Evolutionary conservation across 2,329 filamentous ascomycete genomes (phyloP).

Genomic region (Aureobasidium lini): DNA sequence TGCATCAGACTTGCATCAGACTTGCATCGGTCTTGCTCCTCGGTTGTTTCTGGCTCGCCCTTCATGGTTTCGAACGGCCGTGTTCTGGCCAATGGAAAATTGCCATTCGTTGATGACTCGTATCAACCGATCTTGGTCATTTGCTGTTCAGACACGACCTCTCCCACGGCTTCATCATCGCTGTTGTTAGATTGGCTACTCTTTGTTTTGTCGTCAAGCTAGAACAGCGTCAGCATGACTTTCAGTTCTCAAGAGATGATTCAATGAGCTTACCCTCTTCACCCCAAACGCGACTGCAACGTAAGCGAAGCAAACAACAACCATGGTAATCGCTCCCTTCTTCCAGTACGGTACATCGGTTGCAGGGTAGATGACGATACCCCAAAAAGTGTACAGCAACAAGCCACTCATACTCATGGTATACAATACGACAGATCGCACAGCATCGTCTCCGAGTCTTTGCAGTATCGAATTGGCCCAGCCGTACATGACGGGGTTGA

Average conservation of each 20-base stretch:
- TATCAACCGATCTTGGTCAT: not conserved
- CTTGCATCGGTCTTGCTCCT: no score
- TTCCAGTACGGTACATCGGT: slow-evolving; percentile 43
- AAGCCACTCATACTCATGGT: slow-evolving; percentile 36
- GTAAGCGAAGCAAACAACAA: not conserved
- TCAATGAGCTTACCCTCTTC: not conserved
- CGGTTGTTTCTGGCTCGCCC: no score
- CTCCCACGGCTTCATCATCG: not conserved
- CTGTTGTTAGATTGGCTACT: not conserved
- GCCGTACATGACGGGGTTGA: slow-evolving; percentile 34
- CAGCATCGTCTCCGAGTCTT: slow-evolving; percentile 35
- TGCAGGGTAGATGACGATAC: slow-evolving; percentile 29
- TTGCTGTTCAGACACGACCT: not conserved
- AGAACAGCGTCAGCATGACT: not conserved
- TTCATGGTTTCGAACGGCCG: no score
- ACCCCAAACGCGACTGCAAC: not conserved
- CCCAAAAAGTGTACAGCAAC: slow-evolving; percentile 34
- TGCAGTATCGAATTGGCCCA: slow-evolving; percentile 35
- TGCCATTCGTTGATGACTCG: no score
- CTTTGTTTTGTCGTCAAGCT: not conserved
- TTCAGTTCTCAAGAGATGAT: not conserved
- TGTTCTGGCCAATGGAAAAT: no score
- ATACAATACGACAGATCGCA: slow-evolving; percentile 33
- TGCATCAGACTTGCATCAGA: no score
- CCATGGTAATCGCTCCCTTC: slow-evolving; percentile 31